Percentiles rank a stretch among this genome's conserved stretches.
These are phyloP conservation scores for Neurospora sp. DNA, from an alignment of 495 filamentous ascomycete species.

Conservation along the genomic window DNA sequence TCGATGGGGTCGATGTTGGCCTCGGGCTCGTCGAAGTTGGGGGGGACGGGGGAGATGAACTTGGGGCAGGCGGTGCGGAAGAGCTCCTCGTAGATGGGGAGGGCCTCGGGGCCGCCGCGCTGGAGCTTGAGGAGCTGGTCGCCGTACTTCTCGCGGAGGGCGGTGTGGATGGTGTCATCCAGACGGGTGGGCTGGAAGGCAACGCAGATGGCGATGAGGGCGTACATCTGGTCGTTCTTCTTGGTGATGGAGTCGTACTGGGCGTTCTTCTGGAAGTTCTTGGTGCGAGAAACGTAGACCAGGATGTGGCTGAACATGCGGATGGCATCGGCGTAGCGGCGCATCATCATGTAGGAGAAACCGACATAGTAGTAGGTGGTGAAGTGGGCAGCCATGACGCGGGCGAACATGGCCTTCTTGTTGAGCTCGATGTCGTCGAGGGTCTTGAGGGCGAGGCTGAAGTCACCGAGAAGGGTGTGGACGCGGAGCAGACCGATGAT, in stretches of 20 bases:
- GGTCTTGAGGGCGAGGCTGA: constrained; percentile 95
- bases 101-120: constrained; percentile 85
- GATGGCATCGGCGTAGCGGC: constrained; percentile 96
- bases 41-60: constrained; percentile 95
- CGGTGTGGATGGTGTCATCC: constrained; percentile 98
- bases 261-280: constrained; percentile 99
- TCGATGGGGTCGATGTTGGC: constrained; percentile 94
- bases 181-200: constrained; percentile 93
- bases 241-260: constrained; percentile 97
- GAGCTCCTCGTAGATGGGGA: constrained; percentile 93
- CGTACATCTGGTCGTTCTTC: constrained; percentile 99
- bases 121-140: constrained; percentile 94
- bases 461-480: constrained; percentile 93
- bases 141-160: constrained; percentile 95
- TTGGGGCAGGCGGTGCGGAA: constrained; percentile 95
- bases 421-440: constrained; percentile 98
- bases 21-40: constrained; percentile 91
- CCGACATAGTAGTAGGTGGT: constrained; percentile 99
- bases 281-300: constrained; percentile 96
- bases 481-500: constrained; percentile 95
- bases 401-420: constrained; percentile 99
- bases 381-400: constrained; percentile 99
- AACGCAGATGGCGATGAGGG: constrained; percentile 95
- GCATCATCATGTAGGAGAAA: constrained; percentile 99
- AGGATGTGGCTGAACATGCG: constrained; percentile 99